These are phyloP conservation scores for Verticillium albo-atrum DNA, from an alignment of 2,329 filamentous ascomycete species.

Conservation along the genomic window DNA sequence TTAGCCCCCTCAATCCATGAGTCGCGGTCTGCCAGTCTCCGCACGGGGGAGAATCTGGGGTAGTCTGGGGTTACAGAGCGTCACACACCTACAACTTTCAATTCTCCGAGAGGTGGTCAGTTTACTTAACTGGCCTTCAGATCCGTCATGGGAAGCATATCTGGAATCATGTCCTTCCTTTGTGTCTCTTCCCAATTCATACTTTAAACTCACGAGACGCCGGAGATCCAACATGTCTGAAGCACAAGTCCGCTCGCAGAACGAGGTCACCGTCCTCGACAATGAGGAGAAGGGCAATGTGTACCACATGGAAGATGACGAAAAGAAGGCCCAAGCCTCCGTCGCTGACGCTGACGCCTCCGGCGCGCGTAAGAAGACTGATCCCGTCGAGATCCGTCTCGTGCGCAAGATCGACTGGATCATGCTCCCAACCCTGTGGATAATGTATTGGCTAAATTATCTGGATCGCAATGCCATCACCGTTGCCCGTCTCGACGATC, in stretches of 20 bases:
- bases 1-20: too few species aligned
- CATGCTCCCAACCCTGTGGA: conserved; percentile 26
- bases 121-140: neutral
- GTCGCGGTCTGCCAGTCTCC: too few species aligned
- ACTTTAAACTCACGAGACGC: neutral
- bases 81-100: neutral
- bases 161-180: neutral
- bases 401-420: conserved; percentile 30
- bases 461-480: conserved; percentile 16
- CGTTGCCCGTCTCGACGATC: conserved; percentile 21
- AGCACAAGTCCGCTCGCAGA: neutral
- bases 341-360: conserved; percentile 23
- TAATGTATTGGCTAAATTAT: conserved; percentile 17
- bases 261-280: neutral
- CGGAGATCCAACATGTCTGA: neutral
- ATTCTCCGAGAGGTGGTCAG: neutral
- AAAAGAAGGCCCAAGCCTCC: neutral
- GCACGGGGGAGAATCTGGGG: neutral
- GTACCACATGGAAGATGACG: neutral
- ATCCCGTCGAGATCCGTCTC: conserved; percentile 30
- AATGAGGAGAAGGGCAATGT: neutral
- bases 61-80: neutral
- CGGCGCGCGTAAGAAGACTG: conserved; percentile 29
- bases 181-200: neutral
- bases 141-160: neutral